Conservation (phyloP, 2,329 filamentous ascomycete genomes). For the Pestalotiopsis sp. region DNA sequence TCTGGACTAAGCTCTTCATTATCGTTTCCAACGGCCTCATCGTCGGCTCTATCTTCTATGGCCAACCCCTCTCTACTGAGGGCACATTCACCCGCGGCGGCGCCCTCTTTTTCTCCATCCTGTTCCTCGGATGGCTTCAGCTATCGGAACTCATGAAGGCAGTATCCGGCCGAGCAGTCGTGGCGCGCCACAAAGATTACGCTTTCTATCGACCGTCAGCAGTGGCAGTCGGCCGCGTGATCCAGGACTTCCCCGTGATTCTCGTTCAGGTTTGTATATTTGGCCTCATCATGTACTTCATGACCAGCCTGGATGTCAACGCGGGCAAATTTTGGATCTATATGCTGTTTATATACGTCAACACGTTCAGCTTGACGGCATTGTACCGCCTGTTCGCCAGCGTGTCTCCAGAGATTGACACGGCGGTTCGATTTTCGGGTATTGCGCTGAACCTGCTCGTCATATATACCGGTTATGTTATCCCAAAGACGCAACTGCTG, state of each 20-base stretch:
- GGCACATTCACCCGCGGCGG: slow-evolving; percentile 64
- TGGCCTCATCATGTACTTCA: slow-evolving; percentile 75
- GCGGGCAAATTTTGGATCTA: slow-evolving; percentile 70
- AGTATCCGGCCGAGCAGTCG: slow-evolving; percentile 69
- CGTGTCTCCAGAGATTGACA: slow-evolving; percentile 48
- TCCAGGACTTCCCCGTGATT: slow-evolving; percentile 64
- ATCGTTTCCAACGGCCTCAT: slow-evolving; percentile 75
- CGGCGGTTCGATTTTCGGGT: slow-evolving; percentile 61
- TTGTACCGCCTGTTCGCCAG: slow-evolving; percentile 36
- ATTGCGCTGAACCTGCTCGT: slow-evolving; percentile 62
- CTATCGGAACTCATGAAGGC: slow-evolving; percentile 79
- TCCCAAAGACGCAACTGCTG: slow-evolving; percentile 58
- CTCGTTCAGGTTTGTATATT: slow-evolving; percentile 68
- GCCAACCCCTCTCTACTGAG: slow-evolving; percentile 58
- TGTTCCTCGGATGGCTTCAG: slow-evolving; percentile 68
- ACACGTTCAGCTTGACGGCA: slow-evolving; percentile 30
- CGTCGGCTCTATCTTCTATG: slow-evolving; percentile 78
- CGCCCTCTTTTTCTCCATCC: slow-evolving; percentile 50
- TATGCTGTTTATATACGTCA: slow-evolving; percentile 54
- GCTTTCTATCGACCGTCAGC: slow-evolving; percentile 58
- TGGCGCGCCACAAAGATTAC: slow-evolving; percentile 48
- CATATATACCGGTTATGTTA: slow-evolving; percentile 69
- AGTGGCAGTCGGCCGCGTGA: slow-evolving; percentile 58
- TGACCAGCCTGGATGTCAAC: slow-evolving; percentile 69
- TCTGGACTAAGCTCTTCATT: slow-evolving; percentile 80